A percentile compares a stretch with the other conserved stretches of the same genome.
Evolutionary conservation across 163 green algal genomes (phyloP).

Genomic region (Dunaliella salina): DNA sequence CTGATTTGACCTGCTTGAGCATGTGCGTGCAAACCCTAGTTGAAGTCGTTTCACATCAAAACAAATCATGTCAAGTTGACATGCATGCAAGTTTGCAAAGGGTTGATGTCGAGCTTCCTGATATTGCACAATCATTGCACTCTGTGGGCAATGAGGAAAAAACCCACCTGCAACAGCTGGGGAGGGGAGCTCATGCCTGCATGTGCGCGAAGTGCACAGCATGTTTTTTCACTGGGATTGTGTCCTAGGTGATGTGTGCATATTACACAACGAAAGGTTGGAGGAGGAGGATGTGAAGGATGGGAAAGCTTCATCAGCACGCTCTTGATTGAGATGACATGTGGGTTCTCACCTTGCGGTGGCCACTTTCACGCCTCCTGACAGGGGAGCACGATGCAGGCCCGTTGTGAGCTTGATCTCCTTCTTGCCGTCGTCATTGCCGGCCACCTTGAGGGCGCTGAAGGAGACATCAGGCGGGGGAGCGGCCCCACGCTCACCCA

Average conservation of each 20-base stretch:
- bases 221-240: neutral
- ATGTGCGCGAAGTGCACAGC: neutral
- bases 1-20: too few relatives aligned
- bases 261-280: neutral
- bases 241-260: neutral
- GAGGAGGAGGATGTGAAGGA: neutral
- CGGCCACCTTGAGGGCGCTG: neutral
- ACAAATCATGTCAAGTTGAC: too few relatives aligned
- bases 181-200: conserved; percentile 67
- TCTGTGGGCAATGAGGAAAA: too few relatives aligned
- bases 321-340: too few relatives aligned
- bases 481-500: too few relatives aligned
- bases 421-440: neutral
- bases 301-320: neutral
- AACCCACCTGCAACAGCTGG: conserved; percentile 54
- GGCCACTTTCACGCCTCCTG: conserved; percentile 83
- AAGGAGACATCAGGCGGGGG: neutral
- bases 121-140: too few relatives aligned
- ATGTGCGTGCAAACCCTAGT: too few relatives aligned
- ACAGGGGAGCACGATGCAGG: conserved; percentile 69
- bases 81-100: too few relatives aligned
- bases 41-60: too few relatives aligned
- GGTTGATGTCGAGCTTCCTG: too few relatives aligned
- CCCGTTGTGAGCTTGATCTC: conserved; percentile 42
- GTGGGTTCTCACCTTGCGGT: conserved; percentile 56